A percentile compares a stretch with the other conserved stretches of the same genome.
Conservation (phyloP, 2,329 filamentous ascomycete genomes). For the Trichothecium sympodiale region DNA sequence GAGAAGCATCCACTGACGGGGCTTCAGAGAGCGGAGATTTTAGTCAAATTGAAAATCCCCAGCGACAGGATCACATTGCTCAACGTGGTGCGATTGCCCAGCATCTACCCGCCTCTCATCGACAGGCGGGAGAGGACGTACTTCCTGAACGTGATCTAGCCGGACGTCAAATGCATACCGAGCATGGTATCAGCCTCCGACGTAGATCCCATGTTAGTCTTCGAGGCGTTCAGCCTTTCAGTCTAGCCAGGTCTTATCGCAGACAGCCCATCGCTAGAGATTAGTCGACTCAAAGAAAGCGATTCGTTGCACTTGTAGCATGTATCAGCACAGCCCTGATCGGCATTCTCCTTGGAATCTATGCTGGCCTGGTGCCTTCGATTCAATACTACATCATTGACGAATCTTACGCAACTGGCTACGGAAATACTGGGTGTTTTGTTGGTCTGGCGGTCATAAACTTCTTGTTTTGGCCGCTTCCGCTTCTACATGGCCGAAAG, state of each 20-base stretch:
- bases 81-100: slow-evolving; percentile 1
- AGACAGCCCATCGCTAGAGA: slow-evolving; percentile 60
- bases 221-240: slow-evolving; percentile 37
- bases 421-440: slow-evolving; percentile 66
- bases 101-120: slow-evolving; percentile 4
- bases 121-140: slow-evolving; percentile 11
- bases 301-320: slow-evolving; percentile 55
- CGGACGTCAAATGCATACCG: slow-evolving; percentile 13
- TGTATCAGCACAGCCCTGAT: slow-evolving; percentile 64
- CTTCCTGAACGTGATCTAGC: slow-evolving; percentile 14
- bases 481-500: slow-evolving; percentile 65
- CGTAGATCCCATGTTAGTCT: slow-evolving; percentile 44
- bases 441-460: slow-evolving; percentile 59
- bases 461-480: slow-evolving; percentile 62
- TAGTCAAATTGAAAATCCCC: too few species aligned
- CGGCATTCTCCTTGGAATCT: slow-evolving; percentile 62
- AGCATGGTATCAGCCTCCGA: slow-evolving; percentile 31
- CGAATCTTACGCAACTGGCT: slow-evolving; percentile 52
- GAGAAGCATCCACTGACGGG: too few species aligned
- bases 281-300: slow-evolving; percentile 57
- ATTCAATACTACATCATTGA: slow-evolving; percentile 71
- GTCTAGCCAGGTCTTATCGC: slow-evolving; percentile 40
- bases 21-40: too few species aligned
- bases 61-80: too few species aligned
- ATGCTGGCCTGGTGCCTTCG: slow-evolving; percentile 66